Conservation (phyloP, 257 asterid species). For the Plantago elongata region DNA sequence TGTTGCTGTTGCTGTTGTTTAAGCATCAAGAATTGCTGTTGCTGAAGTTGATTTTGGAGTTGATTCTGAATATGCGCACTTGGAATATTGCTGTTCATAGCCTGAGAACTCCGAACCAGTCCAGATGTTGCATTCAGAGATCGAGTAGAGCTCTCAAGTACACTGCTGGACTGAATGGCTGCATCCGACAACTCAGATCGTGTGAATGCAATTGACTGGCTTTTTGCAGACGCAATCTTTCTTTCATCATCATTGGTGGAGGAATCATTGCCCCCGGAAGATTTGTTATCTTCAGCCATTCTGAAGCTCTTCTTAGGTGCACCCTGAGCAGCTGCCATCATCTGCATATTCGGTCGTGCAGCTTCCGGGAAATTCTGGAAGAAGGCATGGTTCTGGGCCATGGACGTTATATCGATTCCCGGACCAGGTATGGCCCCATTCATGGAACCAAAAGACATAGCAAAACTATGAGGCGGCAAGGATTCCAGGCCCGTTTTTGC, state of each 20-base stretch:
- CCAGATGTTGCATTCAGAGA: constrained; percentile 35
- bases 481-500: constrained; percentile 50
- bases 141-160: constrained; percentile 53
- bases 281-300: constrained; percentile 52
- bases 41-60: constrained; percentile 42
- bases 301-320: constrained; percentile 64
- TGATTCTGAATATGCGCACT: constrained; percentile 60
- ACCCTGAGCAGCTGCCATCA: constrained; percentile 54
- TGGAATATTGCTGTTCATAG: constrained; percentile 25
- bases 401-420: constrained; percentile 55
- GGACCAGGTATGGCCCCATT: constrained; percentile 46
- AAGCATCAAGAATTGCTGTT: constrained; percentile 20
- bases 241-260: constrained; percentile 56
- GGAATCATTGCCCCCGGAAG: constrained; percentile 44
- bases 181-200: constrained; percentile 53
- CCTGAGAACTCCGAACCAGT: constrained; percentile 25
- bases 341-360: constrained; percentile 58
- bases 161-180: constrained; percentile 35
- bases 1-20: constrained; percentile 45
- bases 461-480: constrained; percentile 58
- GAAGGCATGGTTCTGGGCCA: constrained; percentile 70
- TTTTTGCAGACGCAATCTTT: constrained; percentile 44
- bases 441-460: constrained; percentile 73
- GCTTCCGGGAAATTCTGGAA: constrained; percentile 65
- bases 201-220: constrained; percentile 76